Evolutionary conservation across 225 moss, liverwort and hornwort genomes (phyloP), one percentile per base, ranked within the genome.

Genomic region (Polytrichum formosum): DNA sequence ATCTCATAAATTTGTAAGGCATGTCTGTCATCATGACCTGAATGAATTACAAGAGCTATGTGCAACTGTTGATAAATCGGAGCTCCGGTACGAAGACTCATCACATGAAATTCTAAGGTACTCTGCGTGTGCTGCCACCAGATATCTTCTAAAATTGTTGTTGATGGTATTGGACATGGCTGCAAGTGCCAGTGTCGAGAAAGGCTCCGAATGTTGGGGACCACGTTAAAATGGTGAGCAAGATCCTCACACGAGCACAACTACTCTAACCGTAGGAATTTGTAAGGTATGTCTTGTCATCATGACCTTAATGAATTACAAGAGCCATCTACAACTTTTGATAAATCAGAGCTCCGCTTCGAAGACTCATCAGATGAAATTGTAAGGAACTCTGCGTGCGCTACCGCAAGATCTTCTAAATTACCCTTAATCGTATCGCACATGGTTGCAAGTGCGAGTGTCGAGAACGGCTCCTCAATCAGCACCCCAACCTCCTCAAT

Each of bases 401-500:
- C 80, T 66, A 67, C 71, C 6, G 66, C 71, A 68, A 80, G 54
- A 4, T 65, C 78, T 19, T 65, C 65, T 5, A 83, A 61, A 26
- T 67, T 81, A 46, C 29, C 63, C 54, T 60, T 76, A 27, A 84
- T 68, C 55, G 66, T 70, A 31, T 70, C 22, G n/a, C 75, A 69
- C 55, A 78, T 70, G 26, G 66, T 53, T 17, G 58, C 1, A 5
- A 78, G 26, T 2, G 73, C 70, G 27, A 76, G 66, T 18, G 54
- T 55, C 0, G 78, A 53, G 35, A 75, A 82, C 1, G 80, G 80
- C 72, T 80, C 80, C 56, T 80, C 80, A 18, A 80, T 76, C 1
- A 73, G 68, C 68, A 76, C 75, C 19, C 78, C 77, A 27, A 84
- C 84, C 53, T 84, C 74, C 54, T 84, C 80, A 56, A 84, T 80